A percentile compares a stretch with the other conserved stretches of the same genome.
phyloP scores from a whole-genome alignment of 305 asterid genomes.

The Solanum chacoense region DNA sequence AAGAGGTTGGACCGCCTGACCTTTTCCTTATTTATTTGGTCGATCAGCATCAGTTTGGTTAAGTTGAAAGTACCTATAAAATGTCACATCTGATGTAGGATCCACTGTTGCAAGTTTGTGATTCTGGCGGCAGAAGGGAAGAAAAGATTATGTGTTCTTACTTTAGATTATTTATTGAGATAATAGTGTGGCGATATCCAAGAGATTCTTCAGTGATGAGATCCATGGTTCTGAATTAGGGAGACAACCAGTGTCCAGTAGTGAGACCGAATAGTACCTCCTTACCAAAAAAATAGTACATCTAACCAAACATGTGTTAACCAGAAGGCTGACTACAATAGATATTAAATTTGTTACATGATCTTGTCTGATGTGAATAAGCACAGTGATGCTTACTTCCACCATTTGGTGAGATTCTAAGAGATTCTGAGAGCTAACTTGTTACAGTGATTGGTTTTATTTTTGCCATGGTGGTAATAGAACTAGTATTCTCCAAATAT shows the following conservation, averaged over 20 bases:
- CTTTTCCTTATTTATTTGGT: not conserved
- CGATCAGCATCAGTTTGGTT: not conserved
- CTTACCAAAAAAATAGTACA: not conserved
- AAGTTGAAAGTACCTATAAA: not conserved
- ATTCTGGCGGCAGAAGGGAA: not conserved
- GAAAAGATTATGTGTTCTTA: not conserved
- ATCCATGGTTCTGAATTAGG: not conserved
- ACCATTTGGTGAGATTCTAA: not conserved
- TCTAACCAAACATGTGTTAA: not conserved
- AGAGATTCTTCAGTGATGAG: not conserved
- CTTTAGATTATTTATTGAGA: not conserved
- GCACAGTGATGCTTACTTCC: not conserved
- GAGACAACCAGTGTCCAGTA: not conserved
- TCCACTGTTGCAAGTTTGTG: constrained; percentile 1
- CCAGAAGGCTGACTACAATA: not conserved
- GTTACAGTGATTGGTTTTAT: not conserved
- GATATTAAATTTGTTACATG: not conserved
- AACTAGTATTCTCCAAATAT: not conserved
- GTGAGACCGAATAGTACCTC: not conserved
- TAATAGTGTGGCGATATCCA: not conserved
- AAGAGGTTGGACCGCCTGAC: constrained; percentile 48
- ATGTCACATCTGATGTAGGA: not conserved
- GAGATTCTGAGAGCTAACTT: not conserved
- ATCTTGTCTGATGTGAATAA: not conserved
- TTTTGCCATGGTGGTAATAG: not conserved